Conservation (phyloP, 2,329 filamentous ascomycete genomes). For the Sporothrix euskadiensis region DNA sequence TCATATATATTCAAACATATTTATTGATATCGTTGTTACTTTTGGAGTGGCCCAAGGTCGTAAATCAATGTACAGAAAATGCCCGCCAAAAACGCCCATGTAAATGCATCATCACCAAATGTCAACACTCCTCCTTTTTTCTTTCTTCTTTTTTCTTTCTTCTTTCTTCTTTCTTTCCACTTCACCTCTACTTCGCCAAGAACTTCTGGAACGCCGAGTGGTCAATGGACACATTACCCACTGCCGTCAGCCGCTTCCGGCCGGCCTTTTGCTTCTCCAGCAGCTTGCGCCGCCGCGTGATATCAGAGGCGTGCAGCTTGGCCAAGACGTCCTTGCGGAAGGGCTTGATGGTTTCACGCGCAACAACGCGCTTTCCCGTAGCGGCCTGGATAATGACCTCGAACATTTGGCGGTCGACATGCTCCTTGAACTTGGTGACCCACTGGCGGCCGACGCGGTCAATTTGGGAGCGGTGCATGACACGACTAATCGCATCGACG, state of each 20-base stretch:
- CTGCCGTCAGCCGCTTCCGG: slow-evolving; percentile 77
- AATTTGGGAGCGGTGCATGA: slow-evolving; percentile 80
- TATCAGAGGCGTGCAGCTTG: slow-evolving; percentile 90
- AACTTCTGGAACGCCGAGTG: slow-evolving; percentile 95
- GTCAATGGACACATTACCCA: slow-evolving; percentile 93
- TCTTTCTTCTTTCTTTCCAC: no score
- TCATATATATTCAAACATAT: background rate
- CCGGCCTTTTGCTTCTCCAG: slow-evolving; percentile 97
- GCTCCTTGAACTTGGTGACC: slow-evolving; percentile 96
- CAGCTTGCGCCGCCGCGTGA: slow-evolving; percentile 78
- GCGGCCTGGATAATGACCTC: slow-evolving; percentile 90
- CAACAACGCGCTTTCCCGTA: slow-evolving; percentile 78
- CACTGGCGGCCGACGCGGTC: slow-evolving; percentile 79
- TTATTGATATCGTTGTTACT: background rate
- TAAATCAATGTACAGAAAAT: slow-evolving; percentile 3
- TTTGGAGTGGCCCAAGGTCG: background rate
- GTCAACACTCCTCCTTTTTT: background rate
- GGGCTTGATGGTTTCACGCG: slow-evolving; percentile 91
- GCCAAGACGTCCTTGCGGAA: slow-evolving; percentile 93
- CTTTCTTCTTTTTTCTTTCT: no score
- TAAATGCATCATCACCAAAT: background rate
- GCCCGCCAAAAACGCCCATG: slow-evolving; percentile 5
- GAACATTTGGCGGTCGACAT: slow-evolving; percentile 91
- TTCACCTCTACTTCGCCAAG: slow-evolving; percentile 61
- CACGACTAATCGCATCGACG: slow-evolving; percentile 90